Percentiles rank a stretch among this genome's conserved stretches.
phyloP scores from a whole-genome alignment of 202 grass and related monocot genomes.

The Eragrostis tef region DNA sequence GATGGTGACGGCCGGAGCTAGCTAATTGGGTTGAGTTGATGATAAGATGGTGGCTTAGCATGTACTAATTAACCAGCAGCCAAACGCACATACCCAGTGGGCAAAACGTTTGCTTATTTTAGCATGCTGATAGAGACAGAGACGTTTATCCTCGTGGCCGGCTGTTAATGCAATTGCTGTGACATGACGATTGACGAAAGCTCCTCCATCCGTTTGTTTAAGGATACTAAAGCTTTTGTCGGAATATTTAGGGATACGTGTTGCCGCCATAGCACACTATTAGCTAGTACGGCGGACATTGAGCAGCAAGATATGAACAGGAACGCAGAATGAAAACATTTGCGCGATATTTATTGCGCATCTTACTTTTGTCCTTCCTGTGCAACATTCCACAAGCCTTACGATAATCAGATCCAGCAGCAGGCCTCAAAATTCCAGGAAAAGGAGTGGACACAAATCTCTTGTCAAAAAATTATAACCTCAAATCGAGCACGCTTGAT shows the following conservation, averaged over 20 bases:
- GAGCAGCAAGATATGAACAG: not conserved
- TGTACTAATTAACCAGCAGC: no score
- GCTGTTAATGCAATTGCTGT: not conserved
- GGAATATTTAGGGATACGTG: constrained; percentile 13
- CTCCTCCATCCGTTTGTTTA: not conserved
- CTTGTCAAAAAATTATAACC: not conserved
- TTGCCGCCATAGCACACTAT: not conserved
- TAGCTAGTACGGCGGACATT: not conserved
- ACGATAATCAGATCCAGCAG: not conserved
- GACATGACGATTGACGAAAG: no score
- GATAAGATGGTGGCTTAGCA: not conserved
- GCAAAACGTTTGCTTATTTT: constrained; percentile 16
- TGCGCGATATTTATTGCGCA: not conserved
- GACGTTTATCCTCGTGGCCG: constrained; percentile 9
- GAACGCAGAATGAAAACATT: not conserved
- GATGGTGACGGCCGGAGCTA: no score
- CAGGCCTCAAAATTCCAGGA: not conserved
- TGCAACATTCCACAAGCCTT: not conserved
- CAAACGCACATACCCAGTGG: not conserved
- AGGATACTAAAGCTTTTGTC: not conserved
- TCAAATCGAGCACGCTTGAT: not conserved
- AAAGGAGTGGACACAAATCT: constrained; percentile 17
- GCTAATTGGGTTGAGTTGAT: not conserved
- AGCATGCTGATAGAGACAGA: constrained; percentile 27
- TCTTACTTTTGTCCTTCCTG: not conserved